Evolutionary conservation across 1,139 yeast genomes (phyloP), one percentile per base, ranked within the genome.

Genomic region (Suhomyces bribrorum): DNA sequence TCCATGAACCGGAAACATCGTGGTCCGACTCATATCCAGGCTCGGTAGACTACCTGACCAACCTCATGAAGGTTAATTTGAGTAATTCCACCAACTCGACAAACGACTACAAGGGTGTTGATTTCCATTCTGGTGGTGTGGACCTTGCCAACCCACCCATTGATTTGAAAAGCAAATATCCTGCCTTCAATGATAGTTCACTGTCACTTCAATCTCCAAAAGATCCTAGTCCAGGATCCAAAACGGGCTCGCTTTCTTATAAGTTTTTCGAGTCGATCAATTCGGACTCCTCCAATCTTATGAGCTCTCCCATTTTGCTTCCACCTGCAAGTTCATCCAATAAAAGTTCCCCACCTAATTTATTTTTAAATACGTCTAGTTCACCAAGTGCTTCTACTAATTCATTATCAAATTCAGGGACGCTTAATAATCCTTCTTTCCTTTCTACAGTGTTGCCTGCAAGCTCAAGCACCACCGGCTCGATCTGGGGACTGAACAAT

Each of bases 301-400:
- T 43, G 26, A 51, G 47, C 37, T 53, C 61, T 5, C 63, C 62
- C 15, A 48, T 50, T 28, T 43, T 51, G 40, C 40, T 46, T 22
- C 52, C 51, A 30, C 46, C 55, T 14, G 40, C 38, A 29, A 40
- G 44, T 33, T 35, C 49, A 3, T 42, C 52, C 25, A 43, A 41
- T 26, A 55, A 47, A 26, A 46, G 41, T 40, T 56, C 64, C n/a
- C 64, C 66, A 7, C 62, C 64, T 12, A 59, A 53, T 34, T 50
- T 59, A 43, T 54, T 57, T 34, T 49, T 57, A 36, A 46, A 51
- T 26, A 52, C 52, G 5, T 41, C 48, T 8, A 38, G 50, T 15
- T 37, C 47, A 12, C 29, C 46, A 11, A 40, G 41, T 30, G 42
- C 35, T 31, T 26, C 43, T 7, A 28, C 26, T 6, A 34, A 17